These are phyloP conservation scores for Grigorovia jiainica DNA, from an alignment of 805 yeast genomes.

Conservation along the genomic window DNA sequence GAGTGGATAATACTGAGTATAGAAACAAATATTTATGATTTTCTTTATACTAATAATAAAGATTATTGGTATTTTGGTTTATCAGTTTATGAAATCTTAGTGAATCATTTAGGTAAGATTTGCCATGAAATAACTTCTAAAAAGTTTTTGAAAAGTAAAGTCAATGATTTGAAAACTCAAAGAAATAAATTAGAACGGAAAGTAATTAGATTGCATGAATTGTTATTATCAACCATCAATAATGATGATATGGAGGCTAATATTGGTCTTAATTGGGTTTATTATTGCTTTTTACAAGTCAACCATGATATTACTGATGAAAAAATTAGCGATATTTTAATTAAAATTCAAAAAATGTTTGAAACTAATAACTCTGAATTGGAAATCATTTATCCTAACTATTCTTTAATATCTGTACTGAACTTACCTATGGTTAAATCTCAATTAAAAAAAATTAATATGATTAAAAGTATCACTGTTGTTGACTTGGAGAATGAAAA, in stretches of 20 bases:
- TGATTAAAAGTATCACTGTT: conserved; percentile 35
- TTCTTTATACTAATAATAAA: conserved; percentile 8
- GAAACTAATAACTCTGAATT: conserved; percentile 4
- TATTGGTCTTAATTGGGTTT: conserved; percentile 41
- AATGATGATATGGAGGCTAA: conserved; percentile 7
- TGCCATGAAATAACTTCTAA: conserved; percentile 24
- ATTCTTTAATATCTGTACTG: conserved; percentile 47
- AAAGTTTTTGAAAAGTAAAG: conserved; percentile 25
- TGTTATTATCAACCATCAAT: conserved; percentile 24
- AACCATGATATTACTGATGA: conserved; percentile 30
- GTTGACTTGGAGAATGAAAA: conserved; percentile 1
- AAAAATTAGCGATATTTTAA: conserved; percentile 20
- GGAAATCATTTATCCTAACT: conserved; percentile 45
- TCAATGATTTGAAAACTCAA: conserved; percentile 30
- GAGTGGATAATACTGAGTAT: conserved; percentile 24
- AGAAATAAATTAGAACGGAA: conserved; percentile 36
- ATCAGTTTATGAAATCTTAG: conserved; percentile 38
- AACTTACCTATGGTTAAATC: conserved; percentile 40
- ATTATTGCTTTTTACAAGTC: conserved; percentile 36
- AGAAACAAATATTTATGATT: conserved; percentile 20
- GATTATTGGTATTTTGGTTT: conserved; percentile 17
- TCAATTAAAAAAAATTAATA: conserved; percentile 62
- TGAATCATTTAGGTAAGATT: conserved; percentile 33
- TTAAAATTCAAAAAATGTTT: conserved; percentile 14
- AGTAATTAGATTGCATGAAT: conserved; percentile 39